These are phyloP conservation scores for Coniferiporia sulphurascens DNA, from an alignment of 1,284 basidiomycete genomes.

Conservation along the genomic window DNA sequence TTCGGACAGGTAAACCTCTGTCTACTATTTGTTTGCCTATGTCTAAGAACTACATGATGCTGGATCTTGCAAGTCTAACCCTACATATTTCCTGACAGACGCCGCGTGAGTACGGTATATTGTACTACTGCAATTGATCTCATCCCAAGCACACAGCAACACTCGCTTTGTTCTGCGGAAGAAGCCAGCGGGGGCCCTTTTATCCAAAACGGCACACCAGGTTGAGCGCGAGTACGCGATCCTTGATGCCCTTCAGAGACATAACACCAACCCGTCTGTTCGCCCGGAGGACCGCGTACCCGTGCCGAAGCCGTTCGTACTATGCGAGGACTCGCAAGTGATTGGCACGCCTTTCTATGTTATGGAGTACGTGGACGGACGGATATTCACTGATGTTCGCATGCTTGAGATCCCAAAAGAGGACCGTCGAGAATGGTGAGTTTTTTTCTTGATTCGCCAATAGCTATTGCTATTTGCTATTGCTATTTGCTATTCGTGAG, in stretches of 20 bases:
- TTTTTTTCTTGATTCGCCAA: conserved; percentile 16
- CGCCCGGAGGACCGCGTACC: conserved; percentile 58
- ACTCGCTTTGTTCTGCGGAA: conserved; percentile 84
- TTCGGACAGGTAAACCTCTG: conserved; percentile 65
- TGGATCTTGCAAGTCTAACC: conserved; percentile 69
- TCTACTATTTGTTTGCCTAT: background rate
- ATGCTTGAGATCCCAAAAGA: conserved; percentile 65
- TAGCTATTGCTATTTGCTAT: background rate
- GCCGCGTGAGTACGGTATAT: conserved; percentile 41
- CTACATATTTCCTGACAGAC: conserved; percentile 89
- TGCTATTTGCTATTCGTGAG: background rate
- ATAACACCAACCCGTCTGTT: conserved; percentile 60
- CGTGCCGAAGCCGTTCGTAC: conserved; percentile 78
- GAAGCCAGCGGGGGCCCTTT: conserved; percentile 84
- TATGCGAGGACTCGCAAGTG: conserved; percentile 75
- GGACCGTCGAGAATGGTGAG: conserved; percentile 70
- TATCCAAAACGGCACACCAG: conserved; percentile 89
- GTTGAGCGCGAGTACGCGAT: conserved; percentile 90
- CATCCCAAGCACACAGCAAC: conserved; percentile 33
- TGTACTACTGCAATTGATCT: conserved; percentile 9
- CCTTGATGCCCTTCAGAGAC: conserved; percentile 66
- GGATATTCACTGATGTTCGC: conserved; percentile 85
- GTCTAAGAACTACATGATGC: background rate
- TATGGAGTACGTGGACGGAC: conserved; percentile 91
- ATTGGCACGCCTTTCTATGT: conserved; percentile 92